Conservation (phyloP, 2,329 filamentous ascomycete genomes). For the Rhinocladiella similis region DNA sequence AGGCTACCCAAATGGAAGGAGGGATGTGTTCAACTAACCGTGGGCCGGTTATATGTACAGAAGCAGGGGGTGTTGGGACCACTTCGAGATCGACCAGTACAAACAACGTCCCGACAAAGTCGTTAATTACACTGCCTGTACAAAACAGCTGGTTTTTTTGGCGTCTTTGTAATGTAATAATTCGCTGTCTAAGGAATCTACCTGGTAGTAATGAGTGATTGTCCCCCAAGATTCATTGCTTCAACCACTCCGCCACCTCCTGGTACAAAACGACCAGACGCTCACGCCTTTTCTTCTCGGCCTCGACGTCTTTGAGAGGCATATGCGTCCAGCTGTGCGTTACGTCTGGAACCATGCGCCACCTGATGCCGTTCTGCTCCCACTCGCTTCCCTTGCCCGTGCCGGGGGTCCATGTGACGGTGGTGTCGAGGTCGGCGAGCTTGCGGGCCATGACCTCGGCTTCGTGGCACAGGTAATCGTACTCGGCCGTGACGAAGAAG, state of each 20-base stretch:
- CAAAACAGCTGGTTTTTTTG: no score
- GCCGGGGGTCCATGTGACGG: no score
- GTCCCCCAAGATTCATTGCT: background rate
- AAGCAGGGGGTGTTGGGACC: background rate
- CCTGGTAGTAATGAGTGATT: no score
- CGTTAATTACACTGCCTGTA: background rate
- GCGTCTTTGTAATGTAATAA: no score
- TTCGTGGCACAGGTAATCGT: slow-evolving; percentile 50
- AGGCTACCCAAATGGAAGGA: slow-evolving; percentile 1
- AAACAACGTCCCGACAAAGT: background rate
- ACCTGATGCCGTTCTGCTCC: slow-evolving; percentile 25
- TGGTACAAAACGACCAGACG: slow-evolving; percentile 12
- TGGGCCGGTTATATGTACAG: background rate
- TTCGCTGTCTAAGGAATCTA: no score
- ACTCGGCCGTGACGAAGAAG: slow-evolving; percentile 47
- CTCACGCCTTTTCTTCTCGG: slow-evolving; percentile 10
- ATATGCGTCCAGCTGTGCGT: slow-evolving; percentile 26
- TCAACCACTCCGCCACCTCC: slow-evolving; percentile 20
- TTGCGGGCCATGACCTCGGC: slow-evolving; percentile 35
- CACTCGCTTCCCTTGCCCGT: slow-evolving; percentile 25
- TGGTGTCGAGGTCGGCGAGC: slow-evolving; percentile 27
- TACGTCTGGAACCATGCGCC: slow-evolving; percentile 14
- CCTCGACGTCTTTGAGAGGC: slow-evolving; percentile 7
- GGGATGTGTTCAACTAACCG: no score
- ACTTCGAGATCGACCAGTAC: no score